Evolutionary conservation across 1,284 basidiomycete species (phyloP).

Genomic region (Microstroma glucosiphilum): DNA sequence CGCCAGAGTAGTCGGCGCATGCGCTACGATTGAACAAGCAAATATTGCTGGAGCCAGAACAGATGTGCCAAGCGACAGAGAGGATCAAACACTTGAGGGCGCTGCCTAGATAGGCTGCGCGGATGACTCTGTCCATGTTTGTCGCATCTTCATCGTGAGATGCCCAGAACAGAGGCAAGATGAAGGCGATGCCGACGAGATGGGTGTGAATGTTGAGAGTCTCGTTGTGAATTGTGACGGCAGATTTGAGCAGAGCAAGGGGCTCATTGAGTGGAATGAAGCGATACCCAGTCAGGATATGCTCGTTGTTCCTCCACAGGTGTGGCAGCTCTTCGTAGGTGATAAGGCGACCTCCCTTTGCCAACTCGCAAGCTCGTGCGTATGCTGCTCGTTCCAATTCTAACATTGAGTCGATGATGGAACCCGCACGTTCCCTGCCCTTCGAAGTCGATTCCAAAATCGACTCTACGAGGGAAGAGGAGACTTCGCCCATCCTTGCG

Average conservation of each 20-base stretch:
- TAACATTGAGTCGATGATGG: conserved; percentile 20
- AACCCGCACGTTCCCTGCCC: background rate
- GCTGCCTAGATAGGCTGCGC: conserved; percentile 46
- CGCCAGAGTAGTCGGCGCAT: conserved; percentile 49
- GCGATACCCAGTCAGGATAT: conserved; percentile 46
- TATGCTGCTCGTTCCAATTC: conserved; percentile 45
- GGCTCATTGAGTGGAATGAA: conserved; percentile 46
- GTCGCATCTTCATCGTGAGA: conserved; percentile 44
- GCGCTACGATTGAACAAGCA: conserved; percentile 47
- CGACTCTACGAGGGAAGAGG: background rate
- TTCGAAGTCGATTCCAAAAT: background rate
- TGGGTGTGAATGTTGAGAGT: conserved; percentile 50
- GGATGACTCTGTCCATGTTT: conserved; percentile 43
- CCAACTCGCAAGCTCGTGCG: conserved; percentile 38
- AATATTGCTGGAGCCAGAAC: conserved; percentile 45
- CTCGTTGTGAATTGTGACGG: conserved; percentile 49
- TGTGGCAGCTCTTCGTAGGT: conserved; percentile 39
- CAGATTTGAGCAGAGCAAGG: conserved; percentile 35
- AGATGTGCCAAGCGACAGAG: conserved; percentile 48
- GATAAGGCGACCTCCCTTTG: conserved; percentile 40
- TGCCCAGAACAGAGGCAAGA: conserved; percentile 45
- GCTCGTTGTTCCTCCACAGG: conserved; percentile 49
- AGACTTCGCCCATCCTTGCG: background rate
- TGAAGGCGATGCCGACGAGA: conserved; percentile 37
- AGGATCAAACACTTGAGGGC: conserved; percentile 46